Conservation (phyloP, 495 filamentous ascomycete species). For the Aspergillus conjunctus region DNA sequence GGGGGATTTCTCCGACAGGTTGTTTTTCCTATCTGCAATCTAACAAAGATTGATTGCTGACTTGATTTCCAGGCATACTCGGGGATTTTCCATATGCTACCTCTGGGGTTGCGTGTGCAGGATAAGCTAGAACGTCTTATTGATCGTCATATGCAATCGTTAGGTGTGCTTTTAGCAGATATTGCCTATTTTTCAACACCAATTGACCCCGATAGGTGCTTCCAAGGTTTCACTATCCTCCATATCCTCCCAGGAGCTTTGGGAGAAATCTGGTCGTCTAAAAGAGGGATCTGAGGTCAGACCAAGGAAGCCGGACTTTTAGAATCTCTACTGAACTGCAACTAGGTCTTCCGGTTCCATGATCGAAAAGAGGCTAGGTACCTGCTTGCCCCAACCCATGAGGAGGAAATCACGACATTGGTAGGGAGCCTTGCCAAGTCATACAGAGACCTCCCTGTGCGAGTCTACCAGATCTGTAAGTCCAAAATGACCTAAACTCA, state of each 20-base stretch:
- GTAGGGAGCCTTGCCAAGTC: conserved; percentile 74
- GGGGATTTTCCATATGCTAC: conserved; percentile 91
- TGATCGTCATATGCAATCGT: conserved; percentile 80
- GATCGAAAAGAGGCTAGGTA: conserved; percentile 77
- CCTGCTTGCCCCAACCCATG: conserved; percentile 89
- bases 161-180: conserved; percentile 55
- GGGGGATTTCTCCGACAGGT: conserved; percentile 83
- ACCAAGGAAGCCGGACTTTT: background rate
- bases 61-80: conserved; percentile 63
- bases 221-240: conserved; percentile 87
- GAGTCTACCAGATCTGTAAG: conserved; percentile 88
- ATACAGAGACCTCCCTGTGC: conserved; percentile 82
- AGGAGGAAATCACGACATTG: conserved; percentile 90
- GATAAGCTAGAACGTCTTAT: conserved; percentile 84
- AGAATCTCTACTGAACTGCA: conserved; percentile 19
- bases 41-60: conserved; percentile 6
- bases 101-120: conserved; percentile 85
- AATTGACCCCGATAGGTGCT: conserved; percentile 59
- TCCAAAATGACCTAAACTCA: background rate
- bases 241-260: conserved; percentile 81
- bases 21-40: conserved; percentile 8
- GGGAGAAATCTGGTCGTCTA: conserved; percentile 69
- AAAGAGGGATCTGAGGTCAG: conserved; percentile 62
- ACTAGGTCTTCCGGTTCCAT: conserved; percentile 74
- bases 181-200: background rate